Conservation (phyloP, 306 rosid species). For the barrel medic (Medicago truncatula) region DNA sequence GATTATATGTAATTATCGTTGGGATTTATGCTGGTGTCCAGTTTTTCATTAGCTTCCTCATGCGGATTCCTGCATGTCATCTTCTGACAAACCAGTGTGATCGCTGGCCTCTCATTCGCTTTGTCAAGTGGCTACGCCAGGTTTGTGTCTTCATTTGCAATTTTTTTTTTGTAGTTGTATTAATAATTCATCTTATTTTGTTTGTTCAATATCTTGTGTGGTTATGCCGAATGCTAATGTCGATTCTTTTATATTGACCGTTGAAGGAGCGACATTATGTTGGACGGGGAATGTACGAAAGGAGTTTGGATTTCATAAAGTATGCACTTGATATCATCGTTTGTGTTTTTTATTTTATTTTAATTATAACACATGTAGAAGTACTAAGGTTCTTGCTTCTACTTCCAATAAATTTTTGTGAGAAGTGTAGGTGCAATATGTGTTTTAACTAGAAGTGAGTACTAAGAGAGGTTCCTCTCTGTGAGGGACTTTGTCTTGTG, state of each 20-base stretch:
- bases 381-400: slow-evolving; percentile 15
- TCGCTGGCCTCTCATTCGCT: slow-evolving; percentile 80
- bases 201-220: slow-evolving; percentile 29
- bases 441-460: slow-evolving; percentile 6
- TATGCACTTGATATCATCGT: slow-evolving; percentile 44
- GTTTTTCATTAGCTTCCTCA: slow-evolving; percentile 74
- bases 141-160: slow-evolving; percentile 49
- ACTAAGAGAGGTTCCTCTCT: neutral
- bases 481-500: neutral
- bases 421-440: slow-evolving; percentile 1
- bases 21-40: slow-evolving; percentile 91
- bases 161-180: slow-evolving; percentile 35
- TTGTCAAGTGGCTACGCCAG: slow-evolving; percentile 98
- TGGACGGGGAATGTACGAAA: slow-evolving; percentile 97
- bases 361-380: neutral
- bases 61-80: slow-evolving; percentile 94
- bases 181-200: slow-evolving; percentile 15
- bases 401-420: neutral
- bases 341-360: neutral
- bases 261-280: slow-evolving; percentile 89
- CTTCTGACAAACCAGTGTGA: slow-evolving; percentile 80
- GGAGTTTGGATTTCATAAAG: slow-evolving; percentile 87
- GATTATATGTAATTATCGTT: slow-evolving; percentile 66
- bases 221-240: slow-evolving; percentile 31
- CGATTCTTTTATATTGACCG: slow-evolving; percentile 30